These are phyloP conservation scores for Ustulina deusta DNA, from an alignment of 2,329 filamentous ascomycete genomes.

Conservation along the genomic window DNA sequence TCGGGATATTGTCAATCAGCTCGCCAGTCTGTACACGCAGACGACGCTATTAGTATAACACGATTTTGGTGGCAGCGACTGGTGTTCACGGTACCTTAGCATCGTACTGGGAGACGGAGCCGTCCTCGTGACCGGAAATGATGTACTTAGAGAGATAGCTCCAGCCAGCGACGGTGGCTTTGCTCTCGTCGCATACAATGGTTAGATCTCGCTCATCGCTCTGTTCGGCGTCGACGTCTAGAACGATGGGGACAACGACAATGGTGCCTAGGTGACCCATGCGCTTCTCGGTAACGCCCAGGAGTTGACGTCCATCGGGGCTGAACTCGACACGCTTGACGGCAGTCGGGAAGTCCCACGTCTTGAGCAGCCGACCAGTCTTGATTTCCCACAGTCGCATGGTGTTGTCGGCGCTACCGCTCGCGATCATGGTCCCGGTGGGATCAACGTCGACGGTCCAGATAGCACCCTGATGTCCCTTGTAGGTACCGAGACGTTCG, in stretches of 20 bases:
- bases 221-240: slow-evolving; percentile 86
- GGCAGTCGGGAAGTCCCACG: slow-evolving; percentile 96
- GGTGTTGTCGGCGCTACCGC: slow-evolving; percentile 97
- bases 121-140: slow-evolving; percentile 97
- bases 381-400: slow-evolving; percentile 97
- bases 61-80: too few species aligned
- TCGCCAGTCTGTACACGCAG: slow-evolving; percentile 75
- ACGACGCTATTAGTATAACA: slow-evolving; percentile 23
- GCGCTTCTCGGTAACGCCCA: slow-evolving; percentile 98
- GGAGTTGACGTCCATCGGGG: slow-evolving; percentile 88
- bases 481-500: slow-evolving; percentile 96
- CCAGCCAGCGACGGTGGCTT: slow-evolving; percentile 97
- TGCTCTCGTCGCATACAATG: slow-evolving; percentile 95
- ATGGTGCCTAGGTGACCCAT: slow-evolving; percentile 97
- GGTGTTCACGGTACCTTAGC: slow-evolving; percentile 72
- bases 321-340: slow-evolving; percentile 99
- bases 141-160: slow-evolving; percentile 96
- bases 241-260: slow-evolving; percentile 88
- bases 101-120: slow-evolving; percentile 90
- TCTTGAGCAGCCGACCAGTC: slow-evolving; percentile 92
- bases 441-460: slow-evolving; percentile 99
- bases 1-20: slow-evolving; percentile 80
- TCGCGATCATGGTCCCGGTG: slow-evolving; percentile 89
- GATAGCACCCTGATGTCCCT: slow-evolving; percentile 96
- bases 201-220: slow-evolving; percentile 82